Percentiles rank a stretch among this genome's conserved stretches.
Conservation (phyloP, 202 grass and related monocot genomes). For the Musa balbisiana region DNA sequence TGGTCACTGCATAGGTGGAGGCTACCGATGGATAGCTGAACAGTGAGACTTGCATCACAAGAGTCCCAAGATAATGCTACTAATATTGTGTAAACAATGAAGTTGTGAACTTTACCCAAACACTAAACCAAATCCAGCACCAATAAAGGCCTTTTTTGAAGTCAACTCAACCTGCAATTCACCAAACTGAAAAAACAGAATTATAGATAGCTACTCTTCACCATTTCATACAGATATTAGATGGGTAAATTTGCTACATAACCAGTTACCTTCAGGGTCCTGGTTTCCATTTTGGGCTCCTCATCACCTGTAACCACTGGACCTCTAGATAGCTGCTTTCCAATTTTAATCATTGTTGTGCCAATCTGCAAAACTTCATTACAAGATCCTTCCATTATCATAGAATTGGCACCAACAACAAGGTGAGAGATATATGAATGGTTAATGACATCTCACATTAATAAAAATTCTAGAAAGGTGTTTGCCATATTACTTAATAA, state of each 20-base stretch:
- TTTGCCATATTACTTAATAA: neutral
- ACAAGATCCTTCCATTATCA: neutral
- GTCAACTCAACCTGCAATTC: slow-evolving; percentile 67
- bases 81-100: neutral
- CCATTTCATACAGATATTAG: neutral
- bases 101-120: slow-evolving; percentile 52
- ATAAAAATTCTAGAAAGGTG: neutral
- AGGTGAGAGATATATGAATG: neutral
- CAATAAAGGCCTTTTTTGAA: slow-evolving; percentile 47
- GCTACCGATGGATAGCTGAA: neutral
- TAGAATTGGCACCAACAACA: neutral
- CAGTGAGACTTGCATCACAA: neutral
- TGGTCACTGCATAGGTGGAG: neutral
- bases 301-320: slow-evolving; percentile 41
- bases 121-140: slow-evolving; percentile 50
- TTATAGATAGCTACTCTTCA: neutral
- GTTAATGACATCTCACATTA: neutral
- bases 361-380: slow-evolving; percentile 46
- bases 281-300: slow-evolving; percentile 49
- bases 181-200: slow-evolving; percentile 50
- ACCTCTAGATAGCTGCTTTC: slow-evolving; percentile 49
- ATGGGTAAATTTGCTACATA: slow-evolving; percentile 11
- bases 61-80: neutral
- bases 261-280: slow-evolving; percentile 54
- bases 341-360: slow-evolving; percentile 72